Evolutionary conservation across 164 flowering plant genomes (phyloP), one percentile per base, ranked within the genome.

Genomic region (Liriodendron chinense): DNA sequence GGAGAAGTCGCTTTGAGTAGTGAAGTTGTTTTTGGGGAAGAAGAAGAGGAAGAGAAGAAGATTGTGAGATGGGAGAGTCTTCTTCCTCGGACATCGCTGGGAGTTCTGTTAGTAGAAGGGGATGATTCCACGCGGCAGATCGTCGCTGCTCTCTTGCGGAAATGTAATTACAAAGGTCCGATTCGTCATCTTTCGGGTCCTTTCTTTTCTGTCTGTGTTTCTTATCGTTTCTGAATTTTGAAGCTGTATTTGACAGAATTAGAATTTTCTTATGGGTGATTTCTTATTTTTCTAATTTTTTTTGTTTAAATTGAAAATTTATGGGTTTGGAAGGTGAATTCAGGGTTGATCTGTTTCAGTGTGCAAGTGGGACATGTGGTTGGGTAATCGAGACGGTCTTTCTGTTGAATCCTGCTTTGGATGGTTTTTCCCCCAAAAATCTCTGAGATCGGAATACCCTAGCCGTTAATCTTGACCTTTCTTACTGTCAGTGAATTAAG

Each of bases 61-160:
- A 25, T 82, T 66, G 80, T 84, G 56, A 84, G 77, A 79, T 88
- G 91, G 92, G 96, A 92, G 84, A 87, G 76, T 76, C 82, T 91
- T 73, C 74, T 91, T 47, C 91, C 88, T 6, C 6, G 66, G 65
- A 85, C 83, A 87, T 85, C 14, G 20, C 77, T 93, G n/a, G 86
- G 93, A 74, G 89, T 93, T 16, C 79, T 93, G 84, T 68, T 93
- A 75, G 98, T 93, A 21, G 98, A 93, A 82, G 88, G 90, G 56
- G 98, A 93, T 77, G 98, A 91, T 75, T 93, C 93, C 10, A 93
- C 98, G 16, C 72, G 96, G 79, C 98, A 93, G 81, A 88, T 93
- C 80, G 85, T 93, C 7, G 74, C 91, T 21, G 98, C 96, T 13
- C 93, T 93, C 26, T 87, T 93, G 57, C 80, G 96, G 76, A 93